A percentile compares a stretch with the other conserved stretches of the same genome.
Conservation (phyloP, 148 eudicot species). For the Cornus kousa region DNA sequence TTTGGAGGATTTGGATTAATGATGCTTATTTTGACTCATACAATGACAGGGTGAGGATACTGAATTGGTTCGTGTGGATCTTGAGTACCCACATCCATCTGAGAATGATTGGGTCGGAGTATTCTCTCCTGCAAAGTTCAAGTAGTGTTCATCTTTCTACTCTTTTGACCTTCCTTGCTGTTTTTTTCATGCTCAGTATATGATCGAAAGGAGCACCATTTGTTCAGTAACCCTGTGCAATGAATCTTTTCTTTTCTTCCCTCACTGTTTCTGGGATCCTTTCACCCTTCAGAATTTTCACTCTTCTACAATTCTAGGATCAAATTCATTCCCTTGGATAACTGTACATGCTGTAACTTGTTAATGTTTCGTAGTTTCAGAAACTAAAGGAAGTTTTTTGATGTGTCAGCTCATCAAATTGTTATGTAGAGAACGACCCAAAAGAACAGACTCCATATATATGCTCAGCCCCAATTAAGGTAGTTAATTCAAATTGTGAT, state of each 20-base stretch:
- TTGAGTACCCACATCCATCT: conserved; percentile 58
- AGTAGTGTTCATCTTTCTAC: conserved; percentile 25
- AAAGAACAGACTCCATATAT: conserved; percentile 63
- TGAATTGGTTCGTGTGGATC: conserved; percentile 64
- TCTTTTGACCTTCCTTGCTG: not conserved
- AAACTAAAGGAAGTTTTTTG: conserved; percentile 2
- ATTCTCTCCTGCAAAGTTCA: conserved; percentile 80
- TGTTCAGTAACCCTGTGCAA: not conserved
- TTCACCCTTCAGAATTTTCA: too few species aligned
- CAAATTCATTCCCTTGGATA: not conserved
- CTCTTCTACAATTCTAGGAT: not conserved
- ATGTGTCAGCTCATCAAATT: conserved; percentile 57
- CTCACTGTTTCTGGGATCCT: too few species aligned
- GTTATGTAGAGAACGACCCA: conserved; percentile 40
- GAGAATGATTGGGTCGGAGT: conserved; percentile 90
- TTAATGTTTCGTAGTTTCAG: conserved; percentile 7
- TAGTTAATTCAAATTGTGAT: conserved; percentile 11
- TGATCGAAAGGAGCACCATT: not conserved
- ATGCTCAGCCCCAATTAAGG: conserved; percentile 92
- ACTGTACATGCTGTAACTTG: conserved; percentile 11
- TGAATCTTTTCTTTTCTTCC: too few species aligned
- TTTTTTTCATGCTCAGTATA: not conserved
- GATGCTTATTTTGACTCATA: not conserved
- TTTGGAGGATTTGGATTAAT: conserved; percentile 23
- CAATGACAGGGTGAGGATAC: conserved; percentile 64